Conservation (phyloP, 148 eudicot genomes). For the Agrostemma githago region DNA sequence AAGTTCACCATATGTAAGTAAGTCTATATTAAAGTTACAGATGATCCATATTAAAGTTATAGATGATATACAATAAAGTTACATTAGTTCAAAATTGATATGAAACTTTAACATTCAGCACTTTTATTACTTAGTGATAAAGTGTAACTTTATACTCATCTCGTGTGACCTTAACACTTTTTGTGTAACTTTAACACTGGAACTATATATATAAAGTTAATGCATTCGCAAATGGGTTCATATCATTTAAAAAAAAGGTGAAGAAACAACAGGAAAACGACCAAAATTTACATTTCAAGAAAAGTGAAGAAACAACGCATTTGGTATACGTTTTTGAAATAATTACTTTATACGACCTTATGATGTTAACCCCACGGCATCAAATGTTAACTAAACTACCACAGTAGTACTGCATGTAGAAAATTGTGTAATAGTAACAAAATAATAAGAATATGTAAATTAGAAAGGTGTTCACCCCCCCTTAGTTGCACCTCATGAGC, state of each 20-base stretch:
- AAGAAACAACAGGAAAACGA: neutral
- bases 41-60: no score
- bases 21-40: no score
- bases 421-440: neutral
- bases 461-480: neutral
- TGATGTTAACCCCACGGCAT: neutral
- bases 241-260: neutral
- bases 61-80: no score
- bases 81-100: no score
- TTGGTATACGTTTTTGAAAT: neutral
- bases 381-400: neutral
- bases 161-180: no score
- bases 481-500: neutral
- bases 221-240: neutral
- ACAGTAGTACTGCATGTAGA: neutral
- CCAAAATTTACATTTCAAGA: neutral
- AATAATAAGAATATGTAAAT: neutral
- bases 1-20: no score
- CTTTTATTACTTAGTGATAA: no score
- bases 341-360: neutral
- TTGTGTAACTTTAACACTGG: no score
- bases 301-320: neutral
- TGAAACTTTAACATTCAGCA: no score
- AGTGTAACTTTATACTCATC: no score
- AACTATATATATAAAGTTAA: neutral